Conservation (phyloP, 352 stramenopile species). For the Phytophthora niederhauseri region DNA sequence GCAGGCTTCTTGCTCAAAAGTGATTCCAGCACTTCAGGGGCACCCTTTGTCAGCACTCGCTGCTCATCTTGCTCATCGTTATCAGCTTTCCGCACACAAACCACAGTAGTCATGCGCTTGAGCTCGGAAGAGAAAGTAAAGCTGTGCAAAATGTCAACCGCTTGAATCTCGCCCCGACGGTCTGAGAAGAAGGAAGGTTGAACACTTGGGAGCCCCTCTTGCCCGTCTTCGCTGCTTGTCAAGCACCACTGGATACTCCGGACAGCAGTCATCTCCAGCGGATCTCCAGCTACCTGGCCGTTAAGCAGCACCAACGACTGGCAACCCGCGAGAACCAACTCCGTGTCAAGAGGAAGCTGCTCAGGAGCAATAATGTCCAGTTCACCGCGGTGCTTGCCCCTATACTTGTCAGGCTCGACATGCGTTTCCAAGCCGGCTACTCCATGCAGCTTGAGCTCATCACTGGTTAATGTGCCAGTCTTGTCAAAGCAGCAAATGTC, state of each 20-base stretch:
- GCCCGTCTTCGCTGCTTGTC: conserved; percentile 50
- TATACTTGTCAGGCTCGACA: conserved; percentile 37
- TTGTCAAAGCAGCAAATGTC: conserved; percentile 99
- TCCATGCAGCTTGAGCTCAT: conserved; percentile 95
- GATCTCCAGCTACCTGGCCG: conserved; percentile 96
- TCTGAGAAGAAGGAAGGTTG: conserved; percentile 40
- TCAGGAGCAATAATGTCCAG: conserved; percentile 83
- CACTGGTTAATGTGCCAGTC: conserved; percentile 98
- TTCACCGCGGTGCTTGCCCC: conserved; percentile 53
- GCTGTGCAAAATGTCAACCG: conserved; percentile 95
- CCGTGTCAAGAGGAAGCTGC: conserved; percentile 92
- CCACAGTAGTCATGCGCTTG: conserved; percentile 97
- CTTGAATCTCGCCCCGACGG: conserved; percentile 63
- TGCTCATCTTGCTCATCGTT: conserved; percentile 75
- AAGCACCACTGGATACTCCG: conserved; percentile 77
- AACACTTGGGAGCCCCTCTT: conserved; percentile 25
- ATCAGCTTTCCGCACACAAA: conserved; percentile 78
- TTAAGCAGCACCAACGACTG: conserved; percentile 98
- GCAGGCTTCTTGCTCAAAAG: conserved; percentile 90
- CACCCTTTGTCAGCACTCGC: conserved; percentile 97
- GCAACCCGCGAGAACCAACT: conserved; percentile 91
- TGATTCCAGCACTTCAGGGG: conserved; percentile 93
- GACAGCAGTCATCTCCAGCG: conserved; percentile 97
- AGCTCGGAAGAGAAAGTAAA: conserved; percentile 97
- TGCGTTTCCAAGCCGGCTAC: conserved; percentile 88